Base-by-base conservation (phyloP, 2,329 filamentous ascomycete species). In the Fusarium humuli region DNA sequence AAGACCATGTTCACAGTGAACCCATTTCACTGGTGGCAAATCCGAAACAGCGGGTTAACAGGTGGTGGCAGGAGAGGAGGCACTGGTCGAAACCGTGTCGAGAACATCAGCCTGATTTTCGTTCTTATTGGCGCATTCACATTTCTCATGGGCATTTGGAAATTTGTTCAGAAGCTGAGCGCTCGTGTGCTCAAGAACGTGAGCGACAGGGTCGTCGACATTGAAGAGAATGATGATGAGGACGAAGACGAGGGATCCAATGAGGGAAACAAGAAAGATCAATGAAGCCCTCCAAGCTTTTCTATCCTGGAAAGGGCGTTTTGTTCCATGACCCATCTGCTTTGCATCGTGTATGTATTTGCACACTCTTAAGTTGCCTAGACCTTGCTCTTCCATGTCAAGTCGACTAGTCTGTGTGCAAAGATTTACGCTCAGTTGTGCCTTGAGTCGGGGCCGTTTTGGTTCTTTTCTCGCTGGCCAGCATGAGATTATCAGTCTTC, bases 331-430 rank as follows among this genome's bases (percentile, higher is more conserved):
- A 25, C n/a, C 32, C 40, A 29, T 29, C 47, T 48, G 10, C 42
- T 45, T 45, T 23, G 16, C 41, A 48, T 60, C n/a, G 42, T 65
- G 48, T 25, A 57, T 63, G 62, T 61, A 69, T 80, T 79, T 92
- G 94, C 94, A 95, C 92, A 91, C 92, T 92, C 91, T 97, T 97
- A 92, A 97, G 94, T 96, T 97, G 93, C 88, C 93, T 94, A 88
- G 87, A 89, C 83, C 82, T 80, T 85, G 78, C 86, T 88, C 83
- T 83, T 87, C 92, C 88, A 88, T 95, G 90, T 90, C 88, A 89
- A 94, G 93, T 90, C 91, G 90, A 96, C 94, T 90, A 96, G 94
- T 97, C 94, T 92, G 89, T 90, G 92, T 97, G 94, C 94, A 93
- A 86, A 97, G 86, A 97, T 87, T 62, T 82, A 88, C 76, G 79